These are phyloP conservation scores for Coemansia sp. DNA, from an alignment of 371 early-diverging fungal genomes.

Conservation along the genomic window DNA sequence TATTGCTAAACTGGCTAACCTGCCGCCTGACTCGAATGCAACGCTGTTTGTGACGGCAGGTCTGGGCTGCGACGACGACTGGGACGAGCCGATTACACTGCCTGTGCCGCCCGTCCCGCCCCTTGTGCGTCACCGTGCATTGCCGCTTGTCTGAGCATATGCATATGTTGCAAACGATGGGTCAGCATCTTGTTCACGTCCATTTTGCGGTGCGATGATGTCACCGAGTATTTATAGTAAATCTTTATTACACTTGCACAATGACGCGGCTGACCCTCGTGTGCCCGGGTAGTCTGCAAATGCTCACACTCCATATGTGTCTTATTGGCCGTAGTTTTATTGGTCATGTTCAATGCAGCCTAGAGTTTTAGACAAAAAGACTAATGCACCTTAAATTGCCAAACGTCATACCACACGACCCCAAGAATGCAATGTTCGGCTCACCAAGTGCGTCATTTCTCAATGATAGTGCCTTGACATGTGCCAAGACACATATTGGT, in stretches of 20 bases:
- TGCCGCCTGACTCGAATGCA: conserved; percentile 35
- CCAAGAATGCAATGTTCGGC: neutral
- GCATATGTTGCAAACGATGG: neutral
- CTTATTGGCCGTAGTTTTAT: neutral
- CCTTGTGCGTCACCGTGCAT: neutral
- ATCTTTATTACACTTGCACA: neutral
- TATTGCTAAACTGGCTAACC: conserved; percentile 50
- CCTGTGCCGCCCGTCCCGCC: conserved; percentile 36
- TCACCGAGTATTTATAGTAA: neutral
- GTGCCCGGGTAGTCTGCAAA: neutral
- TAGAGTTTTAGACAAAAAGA: neutral
- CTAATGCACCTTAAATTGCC: neutral
- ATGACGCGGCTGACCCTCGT: neutral
- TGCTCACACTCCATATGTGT: neutral
- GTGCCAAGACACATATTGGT: neutral
- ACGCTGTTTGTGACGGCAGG: conserved; percentile 12
- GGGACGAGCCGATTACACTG: conserved; percentile 41
- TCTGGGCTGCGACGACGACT: conserved; percentile 42
- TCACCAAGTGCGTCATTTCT: neutral
- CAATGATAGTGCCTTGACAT: neutral
- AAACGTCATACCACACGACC: neutral
- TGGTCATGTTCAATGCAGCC: neutral
- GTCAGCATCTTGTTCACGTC: neutral
- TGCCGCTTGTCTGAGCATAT: neutral
- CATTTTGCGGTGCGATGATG: neutral